Percentiles rank a stretch among this genome's conserved stretches.
These are phyloP conservation scores for Pleurotus pulmonarius DNA, from an alignment of 768 basidiomycete genomes.

Conservation along the genomic window DNA sequence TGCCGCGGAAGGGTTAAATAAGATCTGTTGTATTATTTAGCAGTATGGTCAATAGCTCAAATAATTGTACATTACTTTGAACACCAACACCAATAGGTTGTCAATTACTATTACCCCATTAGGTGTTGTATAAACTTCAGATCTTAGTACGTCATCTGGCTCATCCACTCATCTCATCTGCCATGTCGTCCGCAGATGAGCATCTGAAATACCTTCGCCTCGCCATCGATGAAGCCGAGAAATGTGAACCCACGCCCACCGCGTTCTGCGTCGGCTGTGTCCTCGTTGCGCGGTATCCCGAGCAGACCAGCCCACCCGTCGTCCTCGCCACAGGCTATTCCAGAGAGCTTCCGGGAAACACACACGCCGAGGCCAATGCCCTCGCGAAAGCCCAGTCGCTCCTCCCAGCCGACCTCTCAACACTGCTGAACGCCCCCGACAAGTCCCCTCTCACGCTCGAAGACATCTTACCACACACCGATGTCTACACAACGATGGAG, in stretches of 20 bases:
- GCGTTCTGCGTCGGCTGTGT: slow-evolving; percentile 95
- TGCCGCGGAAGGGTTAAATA: too few relatives aligned
- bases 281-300: slow-evolving; percentile 48
- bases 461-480: slow-evolving; percentile 53
- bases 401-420: slow-evolving; percentile 37
- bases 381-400: slow-evolving; percentile 63
- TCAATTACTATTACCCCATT: neutral
- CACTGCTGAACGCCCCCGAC: slow-evolving; percentile 32
- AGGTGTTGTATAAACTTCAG: neutral
- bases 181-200: slow-evolving; percentile 9
- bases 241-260: slow-evolving; percentile 63
- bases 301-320: slow-evolving; percentile 32
- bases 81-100: neutral
- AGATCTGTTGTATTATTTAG: too few relatives aligned
- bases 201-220: slow-evolving; percentile 47
- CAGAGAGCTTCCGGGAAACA: slow-evolving; percentile 88
- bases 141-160: neutral
- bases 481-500: slow-evolving; percentile 95
- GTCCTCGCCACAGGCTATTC: slow-evolving; percentile 83
- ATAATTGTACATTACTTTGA: neutral
- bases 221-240: slow-evolving; percentile 69
- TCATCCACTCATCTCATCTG: neutral
- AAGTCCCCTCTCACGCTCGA: slow-evolving; percentile 26
- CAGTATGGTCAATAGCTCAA: neutral
- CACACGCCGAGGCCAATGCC: slow-evolving; percentile 96